Evolutionary conservation across 768 basidiomycete species (phyloP).

Genomic region (Kwoniella bestiolae): DNA sequence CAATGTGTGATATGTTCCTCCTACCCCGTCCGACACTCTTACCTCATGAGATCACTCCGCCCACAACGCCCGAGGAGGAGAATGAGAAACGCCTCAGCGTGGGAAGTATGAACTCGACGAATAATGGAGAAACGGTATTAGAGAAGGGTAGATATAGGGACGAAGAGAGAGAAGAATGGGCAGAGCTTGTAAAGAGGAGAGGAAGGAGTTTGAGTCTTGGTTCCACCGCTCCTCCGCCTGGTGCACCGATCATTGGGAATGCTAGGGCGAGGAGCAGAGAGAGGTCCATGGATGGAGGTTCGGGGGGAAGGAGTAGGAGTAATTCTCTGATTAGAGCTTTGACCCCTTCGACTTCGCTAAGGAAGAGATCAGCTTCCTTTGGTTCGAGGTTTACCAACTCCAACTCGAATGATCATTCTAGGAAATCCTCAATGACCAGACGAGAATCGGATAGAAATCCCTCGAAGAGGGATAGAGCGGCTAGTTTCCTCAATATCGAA

Average conservation of each 20-base stretch:
- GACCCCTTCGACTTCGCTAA: constrained; percentile 5
- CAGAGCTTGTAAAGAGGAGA: constrained; percentile 26
- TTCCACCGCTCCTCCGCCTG: constrained; percentile 11
- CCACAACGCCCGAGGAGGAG: constrained; percentile 26
- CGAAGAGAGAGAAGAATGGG: constrained; percentile 48
- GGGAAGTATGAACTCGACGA: neutral
- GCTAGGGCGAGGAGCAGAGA: constrained; percentile 30
- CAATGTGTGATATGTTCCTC: constrained; percentile 45
- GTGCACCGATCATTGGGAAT: constrained; percentile 40
- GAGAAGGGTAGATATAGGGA: constrained; percentile 28
- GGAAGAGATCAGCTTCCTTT: constrained; percentile 28
- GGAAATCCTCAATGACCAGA: constrained; percentile 4
- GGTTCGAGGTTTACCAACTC: constrained; percentile 17
- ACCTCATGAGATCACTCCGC: constrained; percentile 48
- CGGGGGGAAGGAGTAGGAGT: constrained; percentile 21
- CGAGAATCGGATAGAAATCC: neutral
- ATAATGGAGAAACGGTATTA: constrained; percentile 21
- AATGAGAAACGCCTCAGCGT: constrained; percentile 11
- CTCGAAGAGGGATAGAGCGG: neutral
- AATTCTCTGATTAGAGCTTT: constrained; percentile 24
- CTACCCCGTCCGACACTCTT: constrained; percentile 42
- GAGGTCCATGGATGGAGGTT: constrained; percentile 14
- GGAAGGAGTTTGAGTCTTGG: constrained; percentile 43
- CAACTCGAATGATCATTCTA: neutral
- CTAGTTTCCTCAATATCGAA: constrained; percentile 20